Percentiles rank a stretch among this genome's conserved stretches.
These are phyloP conservation scores for Exophiala dermatitidis DNA, from an alignment of 2,329 filamentous ascomycete species.

Conservation along the genomic window DNA sequence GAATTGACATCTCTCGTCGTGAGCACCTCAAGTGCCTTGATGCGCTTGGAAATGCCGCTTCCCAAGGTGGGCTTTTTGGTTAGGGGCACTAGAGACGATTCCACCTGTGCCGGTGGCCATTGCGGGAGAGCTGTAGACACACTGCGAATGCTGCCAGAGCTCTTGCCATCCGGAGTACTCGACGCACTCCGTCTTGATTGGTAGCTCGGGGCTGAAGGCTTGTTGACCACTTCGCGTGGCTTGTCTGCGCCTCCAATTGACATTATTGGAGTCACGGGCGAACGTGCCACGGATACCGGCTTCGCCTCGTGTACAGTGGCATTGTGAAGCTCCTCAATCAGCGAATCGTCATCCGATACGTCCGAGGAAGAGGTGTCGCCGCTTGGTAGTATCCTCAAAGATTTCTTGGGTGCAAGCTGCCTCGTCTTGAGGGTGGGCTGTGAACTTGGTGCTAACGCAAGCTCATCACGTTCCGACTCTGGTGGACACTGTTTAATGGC, in stretches of 20 bases:
- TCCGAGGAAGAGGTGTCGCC: slow-evolving; percentile 38
- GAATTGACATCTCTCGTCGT: slow-evolving; percentile 27
- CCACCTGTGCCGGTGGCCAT: slow-evolving; percentile 25
- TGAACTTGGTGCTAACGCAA: neutral
- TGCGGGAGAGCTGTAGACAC: slow-evolving; percentile 23
- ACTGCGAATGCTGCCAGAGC: slow-evolving; percentile 22
- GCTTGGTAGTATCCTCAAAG: slow-evolving; percentile 14
- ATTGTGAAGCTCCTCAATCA: slow-evolving; percentile 77
- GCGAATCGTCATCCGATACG: slow-evolving; percentile 64
- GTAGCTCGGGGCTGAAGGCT: slow-evolving; percentile 13
- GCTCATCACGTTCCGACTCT: neutral
- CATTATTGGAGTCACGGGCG: slow-evolving; percentile 66
- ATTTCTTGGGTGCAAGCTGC: slow-evolving; percentile 6
- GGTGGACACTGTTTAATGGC: neutral
- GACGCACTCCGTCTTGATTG: slow-evolving; percentile 11
- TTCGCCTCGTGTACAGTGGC: slow-evolving; percentile 79
- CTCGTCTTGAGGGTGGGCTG: slow-evolving; percentile 1
- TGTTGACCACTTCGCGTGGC: slow-evolving; percentile 17
- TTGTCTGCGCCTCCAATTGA: slow-evolving; percentile 30
- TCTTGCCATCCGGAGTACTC: slow-evolving; percentile 16
- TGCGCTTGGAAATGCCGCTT: slow-evolving; percentile 85
- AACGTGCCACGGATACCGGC: slow-evolving; percentile 69
- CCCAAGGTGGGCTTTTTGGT: slow-evolving; percentile 75
- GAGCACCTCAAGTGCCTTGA: slow-evolving; percentile 84
- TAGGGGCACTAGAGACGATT: slow-evolving; percentile 43